A percentile compares a stretch with the other conserved stretches of the same genome.
Conservation (phyloP, 2,329 filamentous ascomycete species). For the Fusarium sp. region DNA sequence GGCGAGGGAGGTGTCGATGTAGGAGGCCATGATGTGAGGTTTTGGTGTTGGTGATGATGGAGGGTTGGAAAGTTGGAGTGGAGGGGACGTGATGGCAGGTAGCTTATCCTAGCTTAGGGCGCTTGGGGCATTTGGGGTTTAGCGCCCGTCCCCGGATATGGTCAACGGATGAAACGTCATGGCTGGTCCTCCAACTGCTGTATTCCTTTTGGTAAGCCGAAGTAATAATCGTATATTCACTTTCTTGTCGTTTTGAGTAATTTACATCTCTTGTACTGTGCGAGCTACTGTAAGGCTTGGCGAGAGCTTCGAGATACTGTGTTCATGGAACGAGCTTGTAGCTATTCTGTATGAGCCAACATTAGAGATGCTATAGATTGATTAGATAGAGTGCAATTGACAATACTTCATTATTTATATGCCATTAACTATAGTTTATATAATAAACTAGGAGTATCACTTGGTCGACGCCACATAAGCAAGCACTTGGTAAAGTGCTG, state of each 20-base stretch:
- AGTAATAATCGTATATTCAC: background rate
- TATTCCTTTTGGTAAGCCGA: background rate
- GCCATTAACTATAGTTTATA: background rate
- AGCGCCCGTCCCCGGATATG: conserved; percentile 12
- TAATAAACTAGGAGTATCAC: no score
- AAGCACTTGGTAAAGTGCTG: background rate
- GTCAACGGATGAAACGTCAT: conserved; percentile 20
- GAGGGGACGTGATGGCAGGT: conserved; percentile 19
- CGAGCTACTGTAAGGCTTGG: background rate
- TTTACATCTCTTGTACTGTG: rapidly evolving
- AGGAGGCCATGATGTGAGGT: conserved; percentile 44
- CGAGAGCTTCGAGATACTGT: background rate
- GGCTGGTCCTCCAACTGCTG: background rate
- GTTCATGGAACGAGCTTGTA: background rate
- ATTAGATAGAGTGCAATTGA: background rate
- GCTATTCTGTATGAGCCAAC: background rate
- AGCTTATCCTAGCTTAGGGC: conserved; percentile 20
- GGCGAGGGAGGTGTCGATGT: conserved; percentile 45
- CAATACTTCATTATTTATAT: background rate
- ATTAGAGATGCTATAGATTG: background rate
- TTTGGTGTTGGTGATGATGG: background rate
- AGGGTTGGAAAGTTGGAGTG: conserved; percentile 6
- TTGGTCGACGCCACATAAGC: background rate
- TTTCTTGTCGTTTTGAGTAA: background rate
- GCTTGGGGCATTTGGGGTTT: conserved; percentile 21